Evolutionary conservation across 345 rosid genomes (phyloP).

Genomic region (Gossypium sturtianum): DNA sequence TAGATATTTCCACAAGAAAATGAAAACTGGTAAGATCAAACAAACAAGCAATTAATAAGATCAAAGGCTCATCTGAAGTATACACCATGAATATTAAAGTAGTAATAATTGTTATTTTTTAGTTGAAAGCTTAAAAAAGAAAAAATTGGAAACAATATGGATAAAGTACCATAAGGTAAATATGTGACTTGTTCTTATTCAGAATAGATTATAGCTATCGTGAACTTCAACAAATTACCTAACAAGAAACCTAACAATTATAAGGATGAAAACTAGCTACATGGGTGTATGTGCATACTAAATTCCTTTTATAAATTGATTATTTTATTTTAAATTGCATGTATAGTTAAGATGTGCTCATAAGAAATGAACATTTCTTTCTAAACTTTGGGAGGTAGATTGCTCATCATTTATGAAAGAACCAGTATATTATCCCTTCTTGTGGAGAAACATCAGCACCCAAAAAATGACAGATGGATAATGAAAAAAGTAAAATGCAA

Average conservation of each 20-base stretch:
- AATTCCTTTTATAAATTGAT: background rate
- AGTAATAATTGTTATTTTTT: background rate
- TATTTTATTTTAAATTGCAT: background rate
- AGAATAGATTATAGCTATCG: background rate
- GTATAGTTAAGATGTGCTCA: background rate
- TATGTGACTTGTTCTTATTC: background rate
- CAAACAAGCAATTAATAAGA: background rate
- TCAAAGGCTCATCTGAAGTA: background rate
- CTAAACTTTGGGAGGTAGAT: background rate
- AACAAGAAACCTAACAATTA: background rate
- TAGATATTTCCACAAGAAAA: background rate
- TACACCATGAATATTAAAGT: background rate
- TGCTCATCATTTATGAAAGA: background rate
- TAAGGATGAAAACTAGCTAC: background rate
- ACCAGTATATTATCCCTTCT: background rate
- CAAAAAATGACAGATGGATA: background rate
- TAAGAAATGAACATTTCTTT: background rate
- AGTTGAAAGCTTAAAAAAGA: background rate
- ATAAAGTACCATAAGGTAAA: background rate
- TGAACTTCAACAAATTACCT: background rate
- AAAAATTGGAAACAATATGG: background rate
- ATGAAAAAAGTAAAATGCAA: background rate
- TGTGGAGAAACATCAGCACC: background rate
- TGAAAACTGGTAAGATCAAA: background rate
- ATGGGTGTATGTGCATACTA: background rate